These are phyloP conservation scores for Bauhinia variegata DNA, from an alignment of 306 rosid species.

Conservation along the genomic window DNA sequence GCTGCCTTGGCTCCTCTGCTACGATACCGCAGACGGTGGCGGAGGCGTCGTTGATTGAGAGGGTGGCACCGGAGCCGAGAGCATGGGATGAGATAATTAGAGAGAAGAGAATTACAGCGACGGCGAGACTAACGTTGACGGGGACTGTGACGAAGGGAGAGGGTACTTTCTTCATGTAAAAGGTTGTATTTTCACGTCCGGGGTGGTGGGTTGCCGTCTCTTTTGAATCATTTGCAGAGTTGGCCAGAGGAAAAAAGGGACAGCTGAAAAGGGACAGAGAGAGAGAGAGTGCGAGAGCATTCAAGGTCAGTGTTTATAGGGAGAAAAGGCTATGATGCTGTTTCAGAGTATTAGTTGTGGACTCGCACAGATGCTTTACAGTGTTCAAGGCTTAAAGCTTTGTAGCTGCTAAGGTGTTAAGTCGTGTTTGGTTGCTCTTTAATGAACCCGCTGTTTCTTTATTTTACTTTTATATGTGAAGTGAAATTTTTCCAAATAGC, in stretches of 20 bases:
- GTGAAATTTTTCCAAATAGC: not conserved
- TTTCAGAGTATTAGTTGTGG: constrained; percentile 19
- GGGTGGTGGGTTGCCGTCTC: constrained; percentile 40
- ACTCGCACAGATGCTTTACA: constrained; percentile 18
- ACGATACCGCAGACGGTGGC: constrained; percentile 75
- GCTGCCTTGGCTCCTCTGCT: constrained; percentile 48
- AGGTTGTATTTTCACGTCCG: constrained; percentile 33
- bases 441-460: not conserved
- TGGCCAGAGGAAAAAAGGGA: constrained; percentile 17
- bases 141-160: constrained; percentile 28
- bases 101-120: constrained; percentile 17
- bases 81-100: constrained; percentile 40
- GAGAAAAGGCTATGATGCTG: constrained; percentile 1
- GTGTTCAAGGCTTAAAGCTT: not conserved
- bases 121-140: not conserved
- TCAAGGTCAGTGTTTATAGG: not conserved
- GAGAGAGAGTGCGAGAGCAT: constrained; percentile 9
- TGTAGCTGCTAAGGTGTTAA: not conserved
- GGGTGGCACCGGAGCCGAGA: constrained; percentile 77
- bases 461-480: not conserved
- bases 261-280: not conserved
- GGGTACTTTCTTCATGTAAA: constrained; percentile 66
- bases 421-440: constrained; percentile 19
- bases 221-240: constrained; percentile 64
- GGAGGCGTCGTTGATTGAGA: constrained; percentile 58